Base-by-base conservation (phyloP, 179 eudicot genomes). In the Sideroxylon spinosum region DNA sequence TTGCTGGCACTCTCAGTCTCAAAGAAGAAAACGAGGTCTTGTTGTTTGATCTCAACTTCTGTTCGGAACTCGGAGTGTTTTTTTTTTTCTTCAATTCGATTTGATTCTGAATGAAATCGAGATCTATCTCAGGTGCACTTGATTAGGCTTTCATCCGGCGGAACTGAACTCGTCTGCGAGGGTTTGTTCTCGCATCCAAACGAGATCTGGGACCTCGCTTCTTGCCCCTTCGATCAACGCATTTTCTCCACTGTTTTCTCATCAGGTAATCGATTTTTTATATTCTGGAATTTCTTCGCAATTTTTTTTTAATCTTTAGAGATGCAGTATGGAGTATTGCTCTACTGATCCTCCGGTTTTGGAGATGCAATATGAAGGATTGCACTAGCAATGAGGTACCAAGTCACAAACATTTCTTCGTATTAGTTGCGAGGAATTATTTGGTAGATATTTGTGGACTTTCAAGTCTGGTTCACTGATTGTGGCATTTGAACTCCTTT, bases 131-230 rank as follows among this genome's bases (percentile, higher is more conserved):
- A 92, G 98, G 98, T 95, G 76, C 99, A 93, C 88, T 89, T 95
- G 89, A 89, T 95, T 70, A 84, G 99, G 81, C 88, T 95, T 74
- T 86, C 90, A 7, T 88, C 88, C 0, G 94, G 91, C 13, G 98
- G 97, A 78, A 95, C 89, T 23, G 99, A 95, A 80, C 87, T 95
- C 72, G 85, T 95, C 73, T 95, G 98, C 63, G 99, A 95, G 89
- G 99, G 99, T 29, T 77, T 95, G 82, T 95, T 95, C 80, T 93
- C 97, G 73, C 98, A 95, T 71, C 98, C 97, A 0, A 89, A 94
- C 81, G 98, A 93, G 91, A 94, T 95, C 59, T 95, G 98, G 98
- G 98, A 93, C 84, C 90, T 94, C 56, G 87, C 98, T 81, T 95
- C 98, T 57, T 95, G 98, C 79, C 99, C 98, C 22, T 95, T 88